Evolutionary conservation across 2,329 filamentous ascomycete species (phyloP).

Genomic region (Fusarium nurragi): DNA sequence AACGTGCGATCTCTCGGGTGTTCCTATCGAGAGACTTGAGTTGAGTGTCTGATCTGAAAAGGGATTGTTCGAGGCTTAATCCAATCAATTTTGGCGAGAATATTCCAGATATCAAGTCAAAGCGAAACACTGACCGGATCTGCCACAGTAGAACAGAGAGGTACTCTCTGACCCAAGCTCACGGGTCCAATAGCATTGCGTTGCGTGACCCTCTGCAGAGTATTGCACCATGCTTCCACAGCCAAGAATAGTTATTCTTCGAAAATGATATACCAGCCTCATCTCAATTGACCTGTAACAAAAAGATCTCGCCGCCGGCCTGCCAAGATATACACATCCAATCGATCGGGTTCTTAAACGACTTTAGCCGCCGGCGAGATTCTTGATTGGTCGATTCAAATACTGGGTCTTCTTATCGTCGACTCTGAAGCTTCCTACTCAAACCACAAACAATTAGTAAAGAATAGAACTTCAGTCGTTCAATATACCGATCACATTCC

Average conservation of each 20-base stretch:
- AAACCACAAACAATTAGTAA: not conserved
- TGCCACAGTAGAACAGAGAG: not conserved
- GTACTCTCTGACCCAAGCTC: not conserved
- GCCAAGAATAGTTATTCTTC: not conserved
- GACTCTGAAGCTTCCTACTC: not conserved
- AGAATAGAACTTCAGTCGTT: not conserved
- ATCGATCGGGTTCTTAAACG: not conserved
- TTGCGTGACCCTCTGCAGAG: not conserved
- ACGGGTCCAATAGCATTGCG: constrained; percentile 3
- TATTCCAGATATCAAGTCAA: not conserved
- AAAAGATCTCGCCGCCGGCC: constrained; percentile 15
- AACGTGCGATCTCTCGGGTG: too few species aligned
- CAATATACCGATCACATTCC: not conserved
- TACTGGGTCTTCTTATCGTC: constrained; percentile 12
- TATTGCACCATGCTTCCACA: too few species aligned
- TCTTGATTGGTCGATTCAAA: constrained; percentile 17
- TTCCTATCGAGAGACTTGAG: not conserved
- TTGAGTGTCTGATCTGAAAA: not conserved
- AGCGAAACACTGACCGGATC: not conserved
- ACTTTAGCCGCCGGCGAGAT: constrained; percentile 12
- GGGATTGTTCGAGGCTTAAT: not conserved
- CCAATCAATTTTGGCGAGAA: not conserved
- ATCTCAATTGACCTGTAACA: constrained; percentile 2
- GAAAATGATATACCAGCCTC: not conserved
- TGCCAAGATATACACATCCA: not conserved